Base-by-base conservation (phyloP, 2,329 filamentous ascomycete species). In the Aspergillus eucalypticola region DNA sequence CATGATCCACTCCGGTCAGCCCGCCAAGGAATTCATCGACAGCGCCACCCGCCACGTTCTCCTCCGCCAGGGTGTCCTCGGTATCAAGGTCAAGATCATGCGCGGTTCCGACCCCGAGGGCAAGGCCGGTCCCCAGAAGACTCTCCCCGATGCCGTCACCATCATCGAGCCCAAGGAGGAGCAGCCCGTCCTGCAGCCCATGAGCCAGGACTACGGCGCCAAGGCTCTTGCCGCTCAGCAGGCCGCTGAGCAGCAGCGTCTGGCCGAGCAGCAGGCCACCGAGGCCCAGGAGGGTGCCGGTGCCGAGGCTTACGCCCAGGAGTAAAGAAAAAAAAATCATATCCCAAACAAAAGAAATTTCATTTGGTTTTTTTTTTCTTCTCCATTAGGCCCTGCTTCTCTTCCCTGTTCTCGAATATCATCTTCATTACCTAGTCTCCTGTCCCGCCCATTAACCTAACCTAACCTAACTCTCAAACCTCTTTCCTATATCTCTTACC, bases 71-170 rank as follows among this genome's bases (percentile, higher is more conserved):
- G 95, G 95, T 91, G 95, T 99, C 71, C 87, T 99, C 71, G 95
- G 95, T 85, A 99, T 99, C 86, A 99, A 99, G 89, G 95, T 99
- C 83, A 99, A 99, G 93, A 99, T 99, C 86, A 99, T 99, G 95
- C 93, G 96, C 81, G 95, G 95, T 79, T 95, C 92, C 74, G 95
- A 99, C 86, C 95, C 95, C 81, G 92, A 98, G 84, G 95, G 95
- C 89, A 99, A 99, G 90, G 88, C 92, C 76, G 92, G 95, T 73
- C 93, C 94, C 75, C 91, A 93, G 84, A 97, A 98, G 89, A 89
- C 92, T 71, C 91, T 99, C 69, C 95, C 95, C 73, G 95, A 99
- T 82, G 92, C 92, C 80, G 95, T 99, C 82, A 98, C 94, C 81
- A 95, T 99, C 84, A 96, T 98, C 83, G 95, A 99, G 87, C 96